Conservation (phyloP, 352 stramenopile species). For the Pythium oligandrum region DNA sequence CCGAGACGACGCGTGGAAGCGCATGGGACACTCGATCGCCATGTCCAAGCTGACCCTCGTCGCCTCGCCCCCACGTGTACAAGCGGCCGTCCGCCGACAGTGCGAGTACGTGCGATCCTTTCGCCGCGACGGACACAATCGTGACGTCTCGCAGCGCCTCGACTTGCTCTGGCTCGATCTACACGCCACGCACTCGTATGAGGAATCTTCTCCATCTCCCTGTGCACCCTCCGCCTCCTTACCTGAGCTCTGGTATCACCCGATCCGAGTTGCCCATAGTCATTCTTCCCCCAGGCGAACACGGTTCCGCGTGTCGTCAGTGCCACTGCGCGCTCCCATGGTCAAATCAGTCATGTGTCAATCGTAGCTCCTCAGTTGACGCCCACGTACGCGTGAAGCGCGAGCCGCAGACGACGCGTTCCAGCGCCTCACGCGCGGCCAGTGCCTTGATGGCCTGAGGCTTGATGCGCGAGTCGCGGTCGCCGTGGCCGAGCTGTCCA, state of each 20-base stretch:
- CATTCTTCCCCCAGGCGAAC: constrained; percentile 40
- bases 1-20: constrained; percentile 12
- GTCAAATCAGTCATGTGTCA: no score
- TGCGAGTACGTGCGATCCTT: constrained; percentile 75
- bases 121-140: constrained; percentile 43
- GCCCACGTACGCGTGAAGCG: constrained; percentile 27
- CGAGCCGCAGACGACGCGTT: constrained; percentile 28
- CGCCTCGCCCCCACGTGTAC: constrained; percentile 85
- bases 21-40: constrained; percentile 16
- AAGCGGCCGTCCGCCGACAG: constrained; percentile 60
- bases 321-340: constrained; percentile 16
- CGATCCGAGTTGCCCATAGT: constrained; percentile 31
- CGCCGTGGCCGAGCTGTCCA: constrained; percentile 31
- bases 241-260: constrained; percentile 30
- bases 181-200: background rate
- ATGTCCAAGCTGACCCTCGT: constrained; percentile 63
- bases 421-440: constrained; percentile 18
- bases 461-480: constrained; percentile 37
- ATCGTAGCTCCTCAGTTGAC: background rate
- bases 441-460: constrained; percentile 25
- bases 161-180: constrained; percentile 28
- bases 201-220: background rate
- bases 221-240: background rate
- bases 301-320: constrained; percentile 23
- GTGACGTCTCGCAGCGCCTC: constrained; percentile 19